phyloP scores from a whole-genome alignment of 306 rosid genomes.

The Albizia julibrissin region DNA sequence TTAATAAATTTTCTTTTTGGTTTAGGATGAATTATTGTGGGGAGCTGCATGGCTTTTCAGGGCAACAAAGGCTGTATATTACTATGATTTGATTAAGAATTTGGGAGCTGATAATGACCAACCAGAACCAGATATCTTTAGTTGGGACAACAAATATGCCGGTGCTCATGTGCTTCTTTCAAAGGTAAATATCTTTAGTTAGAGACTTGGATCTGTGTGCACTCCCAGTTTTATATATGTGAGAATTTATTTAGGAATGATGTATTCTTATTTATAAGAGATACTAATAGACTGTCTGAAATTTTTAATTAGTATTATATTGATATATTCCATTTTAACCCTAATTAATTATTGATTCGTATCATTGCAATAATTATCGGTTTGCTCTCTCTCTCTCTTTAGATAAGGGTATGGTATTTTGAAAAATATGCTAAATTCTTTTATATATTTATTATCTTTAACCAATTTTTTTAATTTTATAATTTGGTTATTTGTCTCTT shows the following conservation, averaged over 20 bases:
- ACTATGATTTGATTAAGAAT: constrained; percentile 59
- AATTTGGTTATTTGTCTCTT: not conserved
- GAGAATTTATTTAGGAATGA: too few species aligned
- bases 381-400: too few species aligned
- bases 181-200: constrained; percentile 48
- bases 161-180: constrained; percentile 88
- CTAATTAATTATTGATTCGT: too few species aligned
- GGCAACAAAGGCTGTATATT: constrained; percentile 70
- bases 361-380: too few species aligned
- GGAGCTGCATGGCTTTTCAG: constrained; percentile 92
- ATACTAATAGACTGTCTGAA: too few species aligned
- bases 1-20: not conserved
- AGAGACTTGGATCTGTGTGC: not conserved
- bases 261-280: too few species aligned
- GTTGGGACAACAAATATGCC: constrained; percentile 97
- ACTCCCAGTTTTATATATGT: not conserved
- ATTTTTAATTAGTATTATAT: too few species aligned
- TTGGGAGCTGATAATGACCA: constrained; percentile 68
- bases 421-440: too few species aligned
- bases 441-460: too few species aligned
- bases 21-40: constrained; percentile 89
- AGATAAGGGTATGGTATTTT: too few species aligned
- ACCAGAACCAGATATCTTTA: constrained; percentile 80
- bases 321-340: too few species aligned
- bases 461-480: too few species aligned